These are phyloP conservation scores for Akanthomyces lecanii DNA, from an alignment of 2,329 filamentous ascomycete genomes.

Conservation along the genomic window DNA sequence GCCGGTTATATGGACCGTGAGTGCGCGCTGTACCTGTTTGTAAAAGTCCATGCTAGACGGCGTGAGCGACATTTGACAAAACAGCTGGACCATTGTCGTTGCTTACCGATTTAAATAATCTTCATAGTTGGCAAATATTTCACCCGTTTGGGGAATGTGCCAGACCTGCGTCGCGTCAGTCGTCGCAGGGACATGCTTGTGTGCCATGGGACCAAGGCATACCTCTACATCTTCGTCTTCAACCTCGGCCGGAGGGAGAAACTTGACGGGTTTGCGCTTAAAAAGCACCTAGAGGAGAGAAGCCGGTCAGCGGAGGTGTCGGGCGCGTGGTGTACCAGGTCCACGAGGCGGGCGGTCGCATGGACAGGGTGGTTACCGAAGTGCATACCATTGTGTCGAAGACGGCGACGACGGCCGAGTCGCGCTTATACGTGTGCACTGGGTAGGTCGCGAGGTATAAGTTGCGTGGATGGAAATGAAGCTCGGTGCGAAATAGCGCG, in stretches of 20 bases:
- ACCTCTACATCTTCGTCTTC: conserved; percentile 83
- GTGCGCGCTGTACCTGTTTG: conserved; percentile 62
- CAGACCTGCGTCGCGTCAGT: conserved; percentile 64
- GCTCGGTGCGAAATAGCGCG: not conserved
- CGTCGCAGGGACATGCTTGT: conserved; percentile 17
- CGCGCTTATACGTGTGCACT: conserved; percentile 8
- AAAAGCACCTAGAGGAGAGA: conserved; percentile 69
- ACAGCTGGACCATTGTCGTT: not conserved
- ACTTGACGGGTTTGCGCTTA: conserved; percentile 91
- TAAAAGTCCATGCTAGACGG: conserved; percentile 79
- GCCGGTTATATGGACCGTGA: conserved; percentile 19
- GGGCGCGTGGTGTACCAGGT: not conserved
- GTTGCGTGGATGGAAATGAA: not conserved
- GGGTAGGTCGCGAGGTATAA: not conserved
- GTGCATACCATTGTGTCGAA: conserved; percentile 7
- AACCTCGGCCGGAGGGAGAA: conserved; percentile 65
- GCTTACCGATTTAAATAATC: conserved; percentile 77
- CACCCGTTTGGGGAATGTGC: conserved; percentile 84
- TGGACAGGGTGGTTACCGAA: not conserved
- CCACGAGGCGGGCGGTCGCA: not conserved
- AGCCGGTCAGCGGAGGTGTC: not conserved
- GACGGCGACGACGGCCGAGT: not conserved
- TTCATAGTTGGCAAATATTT: conserved; percentile 86
- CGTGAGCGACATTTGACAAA: conserved; percentile 19
- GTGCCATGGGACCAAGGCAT: conserved; percentile 30